Evolutionary conservation across 23 red algal species (phyloP).

Genomic region (Gracilaria caudata): DNA sequence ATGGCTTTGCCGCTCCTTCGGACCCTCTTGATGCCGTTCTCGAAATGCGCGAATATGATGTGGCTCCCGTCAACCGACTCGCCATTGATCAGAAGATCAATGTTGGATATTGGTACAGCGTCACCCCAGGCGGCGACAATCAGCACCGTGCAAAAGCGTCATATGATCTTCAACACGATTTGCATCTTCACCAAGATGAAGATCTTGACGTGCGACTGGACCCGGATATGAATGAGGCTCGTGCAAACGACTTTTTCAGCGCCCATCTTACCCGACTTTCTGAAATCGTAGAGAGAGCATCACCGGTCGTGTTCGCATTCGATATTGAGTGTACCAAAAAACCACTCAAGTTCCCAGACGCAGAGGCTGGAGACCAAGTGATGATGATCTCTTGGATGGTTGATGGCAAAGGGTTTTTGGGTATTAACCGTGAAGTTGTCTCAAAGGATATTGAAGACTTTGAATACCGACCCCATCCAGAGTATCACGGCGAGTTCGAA

Average conservation of each 20-base stretch:
- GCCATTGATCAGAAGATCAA: slow-evolving; percentile 90
- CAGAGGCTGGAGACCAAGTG: slow-evolving; percentile 82
- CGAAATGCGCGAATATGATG: slow-evolving; percentile 93
- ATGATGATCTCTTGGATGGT: slow-evolving; percentile 99
- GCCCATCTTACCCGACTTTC: slow-evolving; percentile 56
- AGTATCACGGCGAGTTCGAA: slow-evolving; percentile 82
- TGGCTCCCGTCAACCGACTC: slow-evolving; percentile 83
- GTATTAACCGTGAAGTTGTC: slow-evolving; percentile 91
- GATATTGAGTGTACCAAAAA: slow-evolving; percentile 99
- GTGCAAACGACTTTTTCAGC: slow-evolving; percentile 59
- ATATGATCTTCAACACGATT: neutral
- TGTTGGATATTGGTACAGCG: slow-evolving; percentile 94
- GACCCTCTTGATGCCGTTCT: slow-evolving; percentile 74
- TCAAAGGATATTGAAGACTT: slow-evolving; percentile 90
- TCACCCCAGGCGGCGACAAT: slow-evolving; percentile 54
- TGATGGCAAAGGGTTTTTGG: slow-evolving; percentile 95
- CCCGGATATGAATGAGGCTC: slow-evolving; percentile 53
- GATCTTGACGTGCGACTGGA: slow-evolving; percentile 25
- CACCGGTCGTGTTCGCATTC: slow-evolving; percentile 88
- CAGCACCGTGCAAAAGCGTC: neutral
- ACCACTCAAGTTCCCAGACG: slow-evolving; percentile 97
- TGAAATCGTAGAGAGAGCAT: slow-evolving; percentile 86
- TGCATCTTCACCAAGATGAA: neutral
- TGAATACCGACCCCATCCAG: slow-evolving; percentile 76
- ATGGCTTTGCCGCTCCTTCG: slow-evolving; percentile 5